Conservation (phyloP, 2,329 filamentous ascomycete genomes). For the Dactylellina sp. region DNA sequence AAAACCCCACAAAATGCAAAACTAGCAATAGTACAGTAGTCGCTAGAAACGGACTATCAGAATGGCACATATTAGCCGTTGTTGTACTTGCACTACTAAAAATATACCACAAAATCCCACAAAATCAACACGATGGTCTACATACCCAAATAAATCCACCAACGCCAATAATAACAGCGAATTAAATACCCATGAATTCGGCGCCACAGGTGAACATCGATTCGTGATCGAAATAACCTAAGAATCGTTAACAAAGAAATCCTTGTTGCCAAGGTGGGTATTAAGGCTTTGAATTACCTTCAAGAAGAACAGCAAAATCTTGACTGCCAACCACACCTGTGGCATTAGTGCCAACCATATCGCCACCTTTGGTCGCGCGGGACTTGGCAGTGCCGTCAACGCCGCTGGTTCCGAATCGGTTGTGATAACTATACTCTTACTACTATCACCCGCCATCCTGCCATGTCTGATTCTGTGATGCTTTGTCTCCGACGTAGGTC, state of each 20-base stretch:
- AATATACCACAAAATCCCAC: too few species aligned
- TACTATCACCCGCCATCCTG: background rate
- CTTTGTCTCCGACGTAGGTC: background rate
- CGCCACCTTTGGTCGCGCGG: conserved; percentile 7
- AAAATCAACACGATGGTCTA: background rate
- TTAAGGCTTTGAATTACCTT: conserved; percentile 19
- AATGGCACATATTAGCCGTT: too few species aligned
- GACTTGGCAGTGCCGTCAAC: conserved; percentile 25
- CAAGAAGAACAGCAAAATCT: conserved; percentile 39
- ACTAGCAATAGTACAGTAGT: conserved; percentile 33
- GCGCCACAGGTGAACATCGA: conserved; percentile 42
- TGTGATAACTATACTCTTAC: conserved; percentile 37
- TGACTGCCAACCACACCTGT: conserved; percentile 42
- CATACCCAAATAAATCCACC: conserved; percentile 53
- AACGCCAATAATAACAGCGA: conserved; percentile 47
- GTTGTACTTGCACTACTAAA: too few species aligned
- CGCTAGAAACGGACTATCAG: conserved; percentile 38
- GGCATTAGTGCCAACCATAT: conserved; percentile 34
- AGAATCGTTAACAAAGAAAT: background rate
- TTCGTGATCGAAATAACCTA: conserved; percentile 49
- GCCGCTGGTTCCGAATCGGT: conserved; percentile 30
- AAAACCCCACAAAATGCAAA: conserved; percentile 37
- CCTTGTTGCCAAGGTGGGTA: too few species aligned
- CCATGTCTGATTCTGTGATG: too few species aligned
- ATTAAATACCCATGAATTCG: conserved; percentile 53